Evolutionary conservation across 2,329 filamentous ascomycete species (phyloP).

Genomic region (Phaeosphaeriaceae sp.): DNA sequence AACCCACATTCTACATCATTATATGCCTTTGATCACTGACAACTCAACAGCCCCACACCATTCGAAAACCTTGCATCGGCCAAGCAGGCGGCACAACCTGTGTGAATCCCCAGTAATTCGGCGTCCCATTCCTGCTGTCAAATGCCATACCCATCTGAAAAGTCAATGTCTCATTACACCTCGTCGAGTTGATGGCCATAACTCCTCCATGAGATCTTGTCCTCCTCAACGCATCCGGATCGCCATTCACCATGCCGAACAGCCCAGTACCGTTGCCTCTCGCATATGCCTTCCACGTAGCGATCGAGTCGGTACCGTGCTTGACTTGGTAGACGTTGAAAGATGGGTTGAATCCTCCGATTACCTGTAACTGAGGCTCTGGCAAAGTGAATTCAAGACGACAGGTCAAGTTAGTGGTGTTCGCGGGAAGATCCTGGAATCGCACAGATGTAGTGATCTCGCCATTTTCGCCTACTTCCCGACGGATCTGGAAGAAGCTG

Average conservation of each 20-base stretch:
- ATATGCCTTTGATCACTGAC: not conserved
- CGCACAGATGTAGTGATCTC: slow-evolving; percentile 37
- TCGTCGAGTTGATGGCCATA: slow-evolving; percentile 20
- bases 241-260: slow-evolving; percentile 33
- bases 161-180: slow-evolving; percentile 36
- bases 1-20: no score
- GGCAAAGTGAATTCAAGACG: slow-evolving; percentile 38
- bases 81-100: slow-evolving; percentile 30
- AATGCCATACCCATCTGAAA: slow-evolving; percentile 39
- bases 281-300: slow-evolving; percentile 33
- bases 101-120: slow-evolving; percentile 39
- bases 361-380: slow-evolving; percentile 8
- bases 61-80: slow-evolving; percentile 35
- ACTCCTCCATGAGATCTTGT: slow-evolving; percentile 23
- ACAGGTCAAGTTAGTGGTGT: slow-evolving; percentile 23
- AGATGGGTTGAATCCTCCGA: slow-evolving; percentile 27
- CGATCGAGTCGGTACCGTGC: slow-evolving; percentile 14
- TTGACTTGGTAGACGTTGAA: slow-evolving; percentile 36
- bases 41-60: slow-evolving; percentile 34
- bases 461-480: slow-evolving; percentile 21
- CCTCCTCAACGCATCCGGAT: slow-evolving; percentile 16
- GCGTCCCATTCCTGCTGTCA: slow-evolving; percentile 15
- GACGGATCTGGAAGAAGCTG: slow-evolving; percentile 39
- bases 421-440: slow-evolving; percentile 17
- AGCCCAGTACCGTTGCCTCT: slow-evolving; percentile 9